These are phyloP conservation scores for Phytophthora citricola DNA, from an alignment of 352 stramenopile species.

Conservation along the genomic window DNA sequence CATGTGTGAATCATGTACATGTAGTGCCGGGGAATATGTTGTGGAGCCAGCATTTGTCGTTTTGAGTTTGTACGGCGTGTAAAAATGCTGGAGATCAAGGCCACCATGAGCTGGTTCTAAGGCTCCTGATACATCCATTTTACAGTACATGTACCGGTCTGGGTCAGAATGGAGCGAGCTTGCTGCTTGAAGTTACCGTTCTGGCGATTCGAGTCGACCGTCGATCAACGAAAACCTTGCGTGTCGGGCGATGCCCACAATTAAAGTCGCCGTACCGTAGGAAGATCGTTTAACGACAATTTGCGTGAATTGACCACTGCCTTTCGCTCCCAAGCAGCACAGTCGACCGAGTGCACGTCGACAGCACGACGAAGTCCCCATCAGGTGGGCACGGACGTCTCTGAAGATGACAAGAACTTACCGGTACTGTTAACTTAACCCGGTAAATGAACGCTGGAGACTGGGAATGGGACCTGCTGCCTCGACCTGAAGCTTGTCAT, in stretches of 20 bases:
- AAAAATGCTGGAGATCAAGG: no score
- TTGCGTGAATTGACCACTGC: background rate
- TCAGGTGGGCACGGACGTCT: background rate
- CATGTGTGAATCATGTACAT: no score
- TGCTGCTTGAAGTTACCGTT: conserved; percentile 32
- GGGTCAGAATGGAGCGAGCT: conserved; percentile 11
- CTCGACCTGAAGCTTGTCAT: background rate
- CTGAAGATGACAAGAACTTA: background rate
- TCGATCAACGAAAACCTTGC: conserved; percentile 25
- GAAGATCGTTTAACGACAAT: conserved; percentile 14
- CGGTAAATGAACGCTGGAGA: background rate
- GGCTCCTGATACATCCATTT: no score
- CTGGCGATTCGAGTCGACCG: conserved; percentile 22
- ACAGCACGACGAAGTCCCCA: conserved; percentile 4
- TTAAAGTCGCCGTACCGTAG: conserved; percentile 16
- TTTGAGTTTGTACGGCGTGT: no score
- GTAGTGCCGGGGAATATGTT: no score
- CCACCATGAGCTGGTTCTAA: no score
- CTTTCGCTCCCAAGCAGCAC: conserved; percentile 7
- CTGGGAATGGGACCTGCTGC: no score
- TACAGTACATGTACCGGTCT: no score
- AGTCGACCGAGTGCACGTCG: background rate
- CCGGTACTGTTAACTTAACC: background rate
- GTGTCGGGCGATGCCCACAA: conserved; percentile 30
- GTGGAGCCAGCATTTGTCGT: no score